Conservation (phyloP, 1,284 basidiomycete genomes). For the Gastroboletus turbinatus region DNA sequence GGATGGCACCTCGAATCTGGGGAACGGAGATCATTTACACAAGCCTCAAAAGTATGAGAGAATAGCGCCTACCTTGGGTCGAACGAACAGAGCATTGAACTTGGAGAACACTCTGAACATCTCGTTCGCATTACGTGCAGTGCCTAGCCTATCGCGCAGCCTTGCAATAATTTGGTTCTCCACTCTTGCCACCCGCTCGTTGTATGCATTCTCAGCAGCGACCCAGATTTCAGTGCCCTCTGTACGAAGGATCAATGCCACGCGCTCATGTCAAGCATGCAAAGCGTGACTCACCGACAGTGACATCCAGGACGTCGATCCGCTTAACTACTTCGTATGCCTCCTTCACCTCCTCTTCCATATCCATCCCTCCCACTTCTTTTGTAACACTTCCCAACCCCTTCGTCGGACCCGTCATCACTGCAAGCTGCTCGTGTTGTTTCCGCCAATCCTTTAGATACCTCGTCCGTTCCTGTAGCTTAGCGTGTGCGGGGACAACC, state of each 20-base stretch:
- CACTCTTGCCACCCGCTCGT: conserved; percentile 94
- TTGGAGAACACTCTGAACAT: conserved; percentile 99
- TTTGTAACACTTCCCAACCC: conserved; percentile 72
- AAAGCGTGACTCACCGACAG: conserved; percentile 56
- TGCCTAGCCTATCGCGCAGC: conserved; percentile 89
- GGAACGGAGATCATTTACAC: not conserved
- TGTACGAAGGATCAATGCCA: conserved; percentile 30
- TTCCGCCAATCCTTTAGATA: conserved; percentile 94
- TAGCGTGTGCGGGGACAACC: conserved; percentile 86
- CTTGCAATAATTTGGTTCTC: conserved; percentile 98
- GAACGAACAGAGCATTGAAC: conserved; percentile 96
- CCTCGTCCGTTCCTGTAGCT: conserved; percentile 85
- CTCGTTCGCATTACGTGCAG: conserved; percentile 95
- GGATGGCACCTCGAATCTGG: conserved; percentile 93
- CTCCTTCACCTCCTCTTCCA: conserved; percentile 96
- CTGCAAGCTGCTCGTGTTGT: conserved; percentile 95
- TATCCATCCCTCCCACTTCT: conserved; percentile 84
- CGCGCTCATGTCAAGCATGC: not conserved
- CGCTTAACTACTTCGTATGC: conserved; percentile 95
- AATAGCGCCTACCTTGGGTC: conserved; percentile 82
- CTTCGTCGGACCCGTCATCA: conserved; percentile 95
- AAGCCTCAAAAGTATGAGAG: not conserved
- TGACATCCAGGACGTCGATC: conserved; percentile 95
- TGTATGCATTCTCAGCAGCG: conserved; percentile 94
- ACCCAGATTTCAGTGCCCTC: conserved; percentile 99